Base-by-base conservation (phyloP, 306 rosid genomes). In the Calophaca sinica region DNA sequence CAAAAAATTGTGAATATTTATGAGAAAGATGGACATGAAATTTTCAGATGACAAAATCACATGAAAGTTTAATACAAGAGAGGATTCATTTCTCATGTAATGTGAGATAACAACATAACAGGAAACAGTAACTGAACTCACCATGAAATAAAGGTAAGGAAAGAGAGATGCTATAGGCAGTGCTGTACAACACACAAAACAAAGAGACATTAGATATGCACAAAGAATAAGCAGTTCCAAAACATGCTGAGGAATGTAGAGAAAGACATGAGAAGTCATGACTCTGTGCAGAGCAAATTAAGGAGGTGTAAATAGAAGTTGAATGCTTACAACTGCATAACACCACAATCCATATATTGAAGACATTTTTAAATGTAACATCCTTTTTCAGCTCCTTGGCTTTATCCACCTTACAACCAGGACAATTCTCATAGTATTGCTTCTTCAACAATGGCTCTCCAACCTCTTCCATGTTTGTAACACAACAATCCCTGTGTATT, bases 361-460 rank as follows among this genome's bases (percentile, higher is more conserved):
- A 1, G 7, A 88, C 72, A 80, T 83, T 81, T 26, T 78, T 63
- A 11, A 84, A 2, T 4, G 96, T 91, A 5, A 79, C 66, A 20
- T 90, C 96, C 6, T 53, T 62, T 12, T 62, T 73, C 57, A 66
- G 10, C 38, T 77, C 90, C 11, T 87, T 90, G 20, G 68, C 59
- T 69, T 65, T 75, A 36, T 93, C 93, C 32, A 86, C 84, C 79
- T 85, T 86, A 64, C 97, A 93, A n/a, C 97, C 98, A 3, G 96
- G 96, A 45, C 98, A 93, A 51, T 85, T 66, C 32, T 89, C 89
- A 68, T 83, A 45, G 54, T 93, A 77, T 7, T 72, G 61, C 51
- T 86, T 87, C 83, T 63, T 83, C 88, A 87, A 52, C 74, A 90
- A 70, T 10, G 88, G 64, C 72, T 82, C 59, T 48, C 62, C 70